phyloP scores from a whole-genome alignment of 352 stramenopile species.

The Thalassiosira exigua region DNA sequence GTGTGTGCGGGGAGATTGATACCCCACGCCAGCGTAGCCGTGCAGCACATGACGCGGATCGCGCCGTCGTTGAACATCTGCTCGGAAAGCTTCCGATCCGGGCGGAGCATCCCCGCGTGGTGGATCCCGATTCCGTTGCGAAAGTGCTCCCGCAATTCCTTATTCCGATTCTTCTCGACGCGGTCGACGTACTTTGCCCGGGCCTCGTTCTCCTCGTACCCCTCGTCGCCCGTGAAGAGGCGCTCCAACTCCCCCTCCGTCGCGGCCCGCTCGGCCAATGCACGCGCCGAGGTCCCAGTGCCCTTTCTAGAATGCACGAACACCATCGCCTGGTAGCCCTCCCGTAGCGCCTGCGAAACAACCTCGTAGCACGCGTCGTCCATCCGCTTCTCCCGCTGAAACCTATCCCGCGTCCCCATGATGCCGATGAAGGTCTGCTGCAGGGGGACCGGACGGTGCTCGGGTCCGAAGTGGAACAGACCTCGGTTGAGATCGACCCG shows the following conservation, averaged over 20 bases:
- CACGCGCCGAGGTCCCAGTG: constrained; percentile 93
- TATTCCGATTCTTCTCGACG: constrained; percentile 93
- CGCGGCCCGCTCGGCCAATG: constrained; percentile 89
- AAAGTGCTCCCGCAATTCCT: constrained; percentile 94
- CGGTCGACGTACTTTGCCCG: constrained; percentile 81
- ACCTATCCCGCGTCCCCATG: constrained; percentile 76
- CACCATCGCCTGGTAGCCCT: constrained; percentile 96
- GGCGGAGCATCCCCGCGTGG: constrained; percentile 97
- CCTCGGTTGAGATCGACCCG: constrained; percentile 90
- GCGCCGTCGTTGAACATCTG: constrained; percentile 96
- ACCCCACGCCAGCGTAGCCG: constrained; percentile 98
- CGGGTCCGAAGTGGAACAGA: constrained; percentile 98
- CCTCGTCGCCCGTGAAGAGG: constrained; percentile 81
- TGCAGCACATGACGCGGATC: constrained; percentile 98
- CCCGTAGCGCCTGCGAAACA: constrained; percentile 81
- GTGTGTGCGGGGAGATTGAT: constrained; percentile 98
- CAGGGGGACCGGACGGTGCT: constrained; percentile 97
- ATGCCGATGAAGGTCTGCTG: constrained; percentile 99
- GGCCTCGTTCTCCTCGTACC: constrained; percentile 57
- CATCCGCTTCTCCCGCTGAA: constrained; percentile 84
- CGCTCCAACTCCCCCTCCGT: constrained; percentile 73
- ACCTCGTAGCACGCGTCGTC: constrained; percentile 89
- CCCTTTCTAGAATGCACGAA: constrained; percentile 99
- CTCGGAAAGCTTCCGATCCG: constrained; percentile 93
- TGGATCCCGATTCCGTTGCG: constrained; percentile 95